A percentile compares a stretch with the other conserved stretches of the same genome.
These are phyloP conservation scores for Allantophomopsis lycopodina DNA, from an alignment of 2,329 filamentous ascomycete species.

Conservation along the genomic window DNA sequence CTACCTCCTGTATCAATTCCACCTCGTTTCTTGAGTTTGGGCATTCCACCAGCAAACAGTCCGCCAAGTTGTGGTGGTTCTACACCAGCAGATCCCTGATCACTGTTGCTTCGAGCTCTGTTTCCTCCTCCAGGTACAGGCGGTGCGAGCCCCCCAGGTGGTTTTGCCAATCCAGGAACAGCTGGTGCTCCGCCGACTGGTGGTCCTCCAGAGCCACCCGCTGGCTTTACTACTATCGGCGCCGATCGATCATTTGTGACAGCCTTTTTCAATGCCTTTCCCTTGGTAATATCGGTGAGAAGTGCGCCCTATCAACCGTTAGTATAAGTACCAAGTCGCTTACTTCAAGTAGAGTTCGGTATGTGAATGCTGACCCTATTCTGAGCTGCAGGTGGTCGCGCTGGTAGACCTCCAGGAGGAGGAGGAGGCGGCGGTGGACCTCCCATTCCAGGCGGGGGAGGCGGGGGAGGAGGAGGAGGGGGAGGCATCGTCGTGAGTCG, in stretches of 20 bases:
- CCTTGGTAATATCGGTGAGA: conserved; percentile 77
- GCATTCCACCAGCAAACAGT: conserved; percentile 87
- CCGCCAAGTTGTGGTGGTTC: conserved; percentile 74
- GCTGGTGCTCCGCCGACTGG: conserved; percentile 67
- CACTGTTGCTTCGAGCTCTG: conserved; percentile 74
- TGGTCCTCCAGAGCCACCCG: conserved; percentile 40
- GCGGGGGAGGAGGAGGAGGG: conserved; percentile 54
- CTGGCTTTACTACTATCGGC: conserved; percentile 47
- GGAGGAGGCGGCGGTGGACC: conserved; percentile 50
- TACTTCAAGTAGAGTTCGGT: too few species aligned
- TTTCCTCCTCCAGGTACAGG: conserved; percentile 52
- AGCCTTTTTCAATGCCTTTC: conserved; percentile 66
- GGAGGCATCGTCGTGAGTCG: conserved; percentile 27
- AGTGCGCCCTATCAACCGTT: conserved; percentile 56
- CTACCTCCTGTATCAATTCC: conserved; percentile 61
- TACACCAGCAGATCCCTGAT: conserved; percentile 34
- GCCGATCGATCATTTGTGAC: conserved; percentile 89
- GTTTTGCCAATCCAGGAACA: conserved; percentile 49
- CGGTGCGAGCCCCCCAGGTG: conserved; percentile 55
- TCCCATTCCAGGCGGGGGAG: conserved; percentile 31
- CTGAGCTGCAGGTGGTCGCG: conserved; percentile 43
- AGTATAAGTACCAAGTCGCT: conserved; percentile 3
- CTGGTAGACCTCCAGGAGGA: conserved; percentile 45
- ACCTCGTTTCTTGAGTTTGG: conserved; percentile 79
- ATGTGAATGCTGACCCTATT: conserved; percentile 32